These are phyloP conservation scores for Pseudevernia furfuracea DNA, from an alignment of 495 filamentous ascomycete species.

Conservation along the genomic window DNA sequence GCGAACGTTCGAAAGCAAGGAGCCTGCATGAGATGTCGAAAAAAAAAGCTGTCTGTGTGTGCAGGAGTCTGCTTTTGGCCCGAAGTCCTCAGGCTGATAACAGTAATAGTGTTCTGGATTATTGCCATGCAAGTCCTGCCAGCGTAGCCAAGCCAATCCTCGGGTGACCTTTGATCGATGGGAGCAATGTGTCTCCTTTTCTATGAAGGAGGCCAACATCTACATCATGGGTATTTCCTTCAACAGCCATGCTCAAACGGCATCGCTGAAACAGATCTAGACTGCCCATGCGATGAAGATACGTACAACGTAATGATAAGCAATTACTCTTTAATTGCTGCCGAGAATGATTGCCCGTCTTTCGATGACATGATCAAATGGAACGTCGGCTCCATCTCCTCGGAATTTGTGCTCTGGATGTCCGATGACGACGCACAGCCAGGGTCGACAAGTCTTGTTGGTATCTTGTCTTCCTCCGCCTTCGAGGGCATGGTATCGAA, in stretches of 20 bases:
- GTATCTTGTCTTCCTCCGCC: slow-evolving; percentile 3
- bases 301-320: background rate
- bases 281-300: background rate
- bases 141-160: background rate
- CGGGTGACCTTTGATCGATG: background rate
- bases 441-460: slow-evolving; percentile 7
- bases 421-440: background rate
- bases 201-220: slow-evolving; percentile 3
- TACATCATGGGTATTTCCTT: slow-evolving; percentile 2
- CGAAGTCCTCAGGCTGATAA: background rate
- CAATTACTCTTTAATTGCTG: background rate
- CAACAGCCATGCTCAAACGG: background rate
- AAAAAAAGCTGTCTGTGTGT: slow-evolving; percentile 3
- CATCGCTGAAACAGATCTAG: slow-evolving; percentile 2
- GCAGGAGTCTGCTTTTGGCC: background rate
- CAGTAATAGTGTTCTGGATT: background rate
- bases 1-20: slow-evolving; percentile 5
- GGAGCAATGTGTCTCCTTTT: slow-evolving; percentile 15
- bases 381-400: slow-evolving; percentile 2
- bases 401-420: slow-evolving; percentile 5
- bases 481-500: slow-evolving; percentile 1
- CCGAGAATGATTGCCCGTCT: background rate
- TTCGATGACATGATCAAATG: background rate
- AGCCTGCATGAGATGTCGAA: slow-evolving; percentile 12
- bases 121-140: slow-evolving; percentile 12